These are phyloP conservation scores for Penicillium bialowiezense DNA, from an alignment of 495 filamentous ascomycete species.

Conservation along the genomic window DNA sequence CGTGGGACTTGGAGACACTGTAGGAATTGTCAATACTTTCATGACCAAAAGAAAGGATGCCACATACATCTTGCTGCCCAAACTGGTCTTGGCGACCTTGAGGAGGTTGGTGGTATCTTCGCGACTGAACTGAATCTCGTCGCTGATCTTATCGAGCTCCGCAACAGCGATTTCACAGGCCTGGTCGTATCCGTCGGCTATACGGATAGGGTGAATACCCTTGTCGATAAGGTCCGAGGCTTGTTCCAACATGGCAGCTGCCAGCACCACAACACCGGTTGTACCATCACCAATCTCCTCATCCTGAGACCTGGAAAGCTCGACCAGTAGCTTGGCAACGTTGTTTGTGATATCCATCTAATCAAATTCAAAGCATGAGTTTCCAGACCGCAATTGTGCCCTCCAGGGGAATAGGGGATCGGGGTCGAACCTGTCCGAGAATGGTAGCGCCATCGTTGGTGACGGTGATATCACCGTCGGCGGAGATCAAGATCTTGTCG, in stretches of 20 bases:
- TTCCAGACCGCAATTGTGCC: neutral
- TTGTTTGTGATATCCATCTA: constrained; percentile 99
- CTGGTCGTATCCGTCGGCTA: constrained; percentile 96
- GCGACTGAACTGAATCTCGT: constrained; percentile 78
- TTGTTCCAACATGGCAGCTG: constrained; percentile 91
- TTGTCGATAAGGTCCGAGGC: constrained; percentile 99
- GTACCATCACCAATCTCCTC: constrained; percentile 99
- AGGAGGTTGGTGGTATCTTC: constrained; percentile 78
- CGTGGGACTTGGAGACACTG: constrained; percentile 93
- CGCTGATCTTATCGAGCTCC: constrained; percentile 89
- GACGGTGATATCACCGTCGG: constrained; percentile 98
- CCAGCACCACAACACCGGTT: constrained; percentile 95
- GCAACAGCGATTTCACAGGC: constrained; percentile 94
- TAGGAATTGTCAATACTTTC: constrained; percentile 17
- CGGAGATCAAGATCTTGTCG: constrained; percentile 98
- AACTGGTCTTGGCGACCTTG: constrained; percentile 91
- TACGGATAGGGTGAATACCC: constrained; percentile 96
- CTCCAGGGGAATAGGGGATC: constrained; percentile 10
- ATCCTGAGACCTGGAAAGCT: constrained; percentile 98
- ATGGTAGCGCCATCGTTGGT: constrained; percentile 99
- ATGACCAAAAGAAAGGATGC: neutral
- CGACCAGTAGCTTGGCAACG: constrained; percentile 92
- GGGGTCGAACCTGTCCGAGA: constrained; percentile 65
- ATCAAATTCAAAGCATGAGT: constrained; percentile 16
- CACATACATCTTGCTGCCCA: constrained; percentile 90